A percentile compares a stretch with the other conserved stretches of the same genome.
Conservation (phyloP, 371 early-diverging fungal species). For the Circinella umbellata region DNA sequence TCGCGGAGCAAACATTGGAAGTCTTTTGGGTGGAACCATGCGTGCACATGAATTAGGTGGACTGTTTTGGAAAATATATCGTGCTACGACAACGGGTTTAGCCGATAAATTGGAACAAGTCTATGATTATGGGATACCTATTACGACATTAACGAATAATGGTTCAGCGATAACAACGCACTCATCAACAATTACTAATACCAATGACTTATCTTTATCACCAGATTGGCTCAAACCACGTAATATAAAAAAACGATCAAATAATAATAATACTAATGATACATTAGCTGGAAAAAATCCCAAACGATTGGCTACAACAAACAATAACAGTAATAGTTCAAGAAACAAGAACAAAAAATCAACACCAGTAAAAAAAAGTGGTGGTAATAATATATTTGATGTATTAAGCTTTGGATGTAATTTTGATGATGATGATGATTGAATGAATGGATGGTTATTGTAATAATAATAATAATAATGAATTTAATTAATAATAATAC, state of each 20-base stretch:
- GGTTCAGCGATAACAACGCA: too few species aligned
- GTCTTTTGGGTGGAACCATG: constrained; percentile 25
- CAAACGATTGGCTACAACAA: constrained; percentile 8
- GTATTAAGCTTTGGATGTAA: constrained; percentile 45
- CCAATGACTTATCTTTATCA: neutral
- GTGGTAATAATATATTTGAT: constrained; percentile 33
- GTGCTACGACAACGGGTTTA: constrained; percentile 21
- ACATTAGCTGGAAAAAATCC: neutral
- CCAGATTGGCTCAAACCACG: constrained; percentile 13
- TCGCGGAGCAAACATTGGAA: constrained; percentile 31
- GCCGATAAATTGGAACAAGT: constrained; percentile 19
- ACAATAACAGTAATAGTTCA: constrained; percentile 15
- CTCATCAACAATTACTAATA: neutral
- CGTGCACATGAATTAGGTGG: constrained; percentile 12
- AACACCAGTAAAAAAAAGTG: constrained; percentile 9
- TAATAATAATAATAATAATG: too few species aligned
- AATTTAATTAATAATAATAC: too few species aligned
- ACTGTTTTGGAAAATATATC: constrained; percentile 24
- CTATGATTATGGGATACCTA: constrained; percentile 33
- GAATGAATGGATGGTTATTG: neutral
- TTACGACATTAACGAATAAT: too few species aligned
- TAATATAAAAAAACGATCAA: constrained; percentile 27
- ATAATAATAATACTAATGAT: neutral
- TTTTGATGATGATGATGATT: constrained; percentile 30
- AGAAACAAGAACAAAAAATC: neutral